phyloP scores from a whole-genome alignment of 2,329 filamentous ascomycete genomes.

The Botryosphaeria dothidea region DNA sequence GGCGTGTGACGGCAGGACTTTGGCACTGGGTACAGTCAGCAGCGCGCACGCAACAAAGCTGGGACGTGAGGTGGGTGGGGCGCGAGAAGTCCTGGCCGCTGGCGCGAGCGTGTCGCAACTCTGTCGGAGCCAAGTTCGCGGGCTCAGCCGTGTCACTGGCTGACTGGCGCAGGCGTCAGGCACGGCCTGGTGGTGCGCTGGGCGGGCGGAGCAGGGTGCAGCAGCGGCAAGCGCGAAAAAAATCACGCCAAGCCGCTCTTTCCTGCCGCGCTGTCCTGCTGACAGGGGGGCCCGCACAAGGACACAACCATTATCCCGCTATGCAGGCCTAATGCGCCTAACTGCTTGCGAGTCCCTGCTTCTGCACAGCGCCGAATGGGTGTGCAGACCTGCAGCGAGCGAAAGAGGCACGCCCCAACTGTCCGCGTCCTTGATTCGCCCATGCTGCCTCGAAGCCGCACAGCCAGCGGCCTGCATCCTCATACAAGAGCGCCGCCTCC shows the following conservation, averaged over 20 bases:
- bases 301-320: slow-evolving; percentile 17
- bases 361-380: slow-evolving; percentile 11
- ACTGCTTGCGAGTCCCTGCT: slow-evolving; percentile 15
- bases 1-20: slow-evolving; percentile 1
- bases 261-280: background rate
- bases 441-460: slow-evolving; percentile 8
- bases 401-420: slow-evolving; percentile 13
- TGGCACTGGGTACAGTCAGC: slow-evolving; percentile 3
- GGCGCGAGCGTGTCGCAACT: slow-evolving; percentile 5
- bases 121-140: slow-evolving; percentile 1
- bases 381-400: slow-evolving; percentile 17
- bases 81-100: slow-evolving; percentile 1
- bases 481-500: slow-evolving; percentile 19
- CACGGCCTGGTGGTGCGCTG: no score
- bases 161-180: slow-evolving; percentile 3
- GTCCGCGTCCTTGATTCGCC: slow-evolving; percentile 13
- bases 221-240: slow-evolving; percentile 10
- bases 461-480: slow-evolving; percentile 12
- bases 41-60: slow-evolving; percentile 3
- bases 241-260: background rate
- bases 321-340: slow-evolving; percentile 16
- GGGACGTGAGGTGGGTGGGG: background rate
- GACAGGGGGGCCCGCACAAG: background rate
- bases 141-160: background rate
- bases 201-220: background rate